Evolutionary conservation across 164 flowering plant genomes (phyloP), one percentile per base, ranked within the genome.

Genomic region (Vitis rotundifolia): DNA sequence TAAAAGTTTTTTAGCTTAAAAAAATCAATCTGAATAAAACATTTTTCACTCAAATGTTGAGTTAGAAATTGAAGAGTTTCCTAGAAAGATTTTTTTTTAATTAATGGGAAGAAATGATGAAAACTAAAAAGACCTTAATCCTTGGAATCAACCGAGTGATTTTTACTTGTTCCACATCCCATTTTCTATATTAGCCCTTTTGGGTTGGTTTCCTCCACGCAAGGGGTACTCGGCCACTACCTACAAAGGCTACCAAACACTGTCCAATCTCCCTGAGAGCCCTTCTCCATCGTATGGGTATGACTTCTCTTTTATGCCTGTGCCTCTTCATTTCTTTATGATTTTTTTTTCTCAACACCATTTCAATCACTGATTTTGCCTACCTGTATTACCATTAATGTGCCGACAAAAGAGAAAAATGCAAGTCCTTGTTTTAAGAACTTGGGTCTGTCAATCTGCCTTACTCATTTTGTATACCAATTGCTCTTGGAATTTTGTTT

Each of bases 181-280:
- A 37, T 37, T 37, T 37, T 5, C 18, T 44, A 48, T 56, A 59
- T 22, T 22, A 52, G 66, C 72, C 29, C 73, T 31, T 31, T 55
- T 56, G 58, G 58, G 59, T 58, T 71, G 69, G 68, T 71, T 71
- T 71, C 74, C 74, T 71, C 74, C 74, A 64, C 74, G 74, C 63
- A 57, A 71, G 62, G 60, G 56, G 48, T n/a, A 63, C 47, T 54
- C 50, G 15, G 55, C 22, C 49, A 18, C 61, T 14, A 65, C 61
- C 71, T 54, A 14, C 55, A 19, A 26, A 53, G 55, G 62, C 44
- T 58, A 63, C 74, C 67, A 37, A 71, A 63, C 54, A 8, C 63
- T 57, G 54, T 71, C 18, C 44, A 37, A 6, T 37, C 44, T 37
- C 44, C 44, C 44, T 37, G 44, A 37, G 44, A 37, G 44, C 44